Evolutionary conservation across 306 rosid species (phyloP).

Genomic region (Rosa persica): DNA sequence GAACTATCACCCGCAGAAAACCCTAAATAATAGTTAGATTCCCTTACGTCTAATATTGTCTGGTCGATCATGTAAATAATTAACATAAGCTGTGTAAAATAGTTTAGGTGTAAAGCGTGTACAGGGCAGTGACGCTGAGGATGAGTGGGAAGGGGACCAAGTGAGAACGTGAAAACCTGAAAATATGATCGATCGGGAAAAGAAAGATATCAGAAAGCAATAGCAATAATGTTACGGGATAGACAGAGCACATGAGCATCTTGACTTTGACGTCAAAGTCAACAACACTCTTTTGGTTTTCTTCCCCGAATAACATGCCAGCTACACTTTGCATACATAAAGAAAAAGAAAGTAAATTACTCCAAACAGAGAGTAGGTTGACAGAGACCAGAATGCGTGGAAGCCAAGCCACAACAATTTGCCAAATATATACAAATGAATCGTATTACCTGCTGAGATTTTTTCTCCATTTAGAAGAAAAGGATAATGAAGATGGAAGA

Average conservation of each 20-base stretch:
- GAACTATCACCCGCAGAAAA: background rate
- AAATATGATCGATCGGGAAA: background rate
- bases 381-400: background rate
- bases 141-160: background rate
- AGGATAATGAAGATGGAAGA: background rate
- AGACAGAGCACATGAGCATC: background rate
- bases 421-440: background rate
- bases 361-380: background rate
- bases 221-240: background rate
- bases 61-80: background rate
- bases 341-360: background rate
- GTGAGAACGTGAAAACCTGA: constrained; percentile 12
- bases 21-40: background rate
- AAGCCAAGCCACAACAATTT: background rate
- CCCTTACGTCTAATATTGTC: background rate
- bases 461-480: background rate
- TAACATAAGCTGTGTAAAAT: background rate
- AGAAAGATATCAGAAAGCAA: background rate
- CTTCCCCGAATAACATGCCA: background rate
- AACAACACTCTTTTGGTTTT: background rate
- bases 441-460: background rate
- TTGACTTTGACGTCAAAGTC: constrained; percentile 23
- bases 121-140: background rate
- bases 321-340: background rate
- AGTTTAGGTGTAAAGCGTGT: background rate